Conservation (phyloP, 192 early-diverging fungal species). For the Podochytrium sp. region DNA sequence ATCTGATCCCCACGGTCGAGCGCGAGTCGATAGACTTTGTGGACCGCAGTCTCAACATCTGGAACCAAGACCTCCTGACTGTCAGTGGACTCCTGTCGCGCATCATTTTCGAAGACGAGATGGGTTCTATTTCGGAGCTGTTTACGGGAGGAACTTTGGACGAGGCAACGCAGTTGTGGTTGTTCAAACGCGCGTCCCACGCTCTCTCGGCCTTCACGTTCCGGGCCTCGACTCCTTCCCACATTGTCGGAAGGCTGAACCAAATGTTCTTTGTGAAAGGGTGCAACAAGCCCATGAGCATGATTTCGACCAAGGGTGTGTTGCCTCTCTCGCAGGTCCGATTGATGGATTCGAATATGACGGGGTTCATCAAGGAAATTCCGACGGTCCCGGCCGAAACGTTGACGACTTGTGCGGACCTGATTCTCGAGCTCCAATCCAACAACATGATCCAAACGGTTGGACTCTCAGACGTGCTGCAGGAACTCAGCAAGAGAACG, state of each 20-base stretch:
- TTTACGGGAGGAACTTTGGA: constrained; percentile 50
- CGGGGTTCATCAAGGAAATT: constrained; percentile 64
- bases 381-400: constrained; percentile 62
- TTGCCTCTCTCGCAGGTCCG: constrained; percentile 55
- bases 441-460: constrained; percentile 53
- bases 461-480: constrained; percentile 65
- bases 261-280: constrained; percentile 62
- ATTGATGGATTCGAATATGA: constrained; percentile 63
- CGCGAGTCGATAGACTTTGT: constrained; percentile 90
- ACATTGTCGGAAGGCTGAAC: constrained; percentile 63
- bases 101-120: constrained; percentile 78
- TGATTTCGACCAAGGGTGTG: constrained; percentile 74
- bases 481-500: constrained; percentile 63
- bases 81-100: constrained; percentile 75
- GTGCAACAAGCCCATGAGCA: constrained; percentile 48
- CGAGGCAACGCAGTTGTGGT: constrained; percentile 50
- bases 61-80: constrained; percentile 82
- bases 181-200: constrained; percentile 70
- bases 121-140: constrained; percentile 60
- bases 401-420: constrained; percentile 56
- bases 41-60: constrained; percentile 73
- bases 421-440: constrained; percentile 56
- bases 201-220: constrained; percentile 69
- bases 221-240: constrained; percentile 72
- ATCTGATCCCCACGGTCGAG: constrained; percentile 91